Percentiles rank a stretch among this genome's conserved stretches.
Conservation (phyloP, 352 stramenopile species). For the Elongisporangium undulatum region DNA sequence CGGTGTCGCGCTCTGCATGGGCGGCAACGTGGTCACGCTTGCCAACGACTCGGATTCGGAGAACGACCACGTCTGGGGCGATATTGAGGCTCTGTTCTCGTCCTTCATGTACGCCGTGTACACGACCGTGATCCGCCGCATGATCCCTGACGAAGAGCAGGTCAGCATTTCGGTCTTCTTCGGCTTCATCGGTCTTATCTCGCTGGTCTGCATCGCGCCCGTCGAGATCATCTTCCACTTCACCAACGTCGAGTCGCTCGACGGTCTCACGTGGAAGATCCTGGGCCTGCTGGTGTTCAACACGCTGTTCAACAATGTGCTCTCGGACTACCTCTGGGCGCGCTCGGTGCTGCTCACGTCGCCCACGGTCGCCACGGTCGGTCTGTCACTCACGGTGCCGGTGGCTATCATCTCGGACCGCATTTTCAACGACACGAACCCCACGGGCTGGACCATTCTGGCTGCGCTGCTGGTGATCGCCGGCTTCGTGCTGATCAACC, state of each 20-base stretch:
- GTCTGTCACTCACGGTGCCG: conserved; percentile 95
- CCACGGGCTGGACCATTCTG: conserved; percentile 44
- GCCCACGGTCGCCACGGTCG: conserved; percentile 95
- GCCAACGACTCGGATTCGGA: conserved; percentile 65
- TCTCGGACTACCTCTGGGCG: conserved; percentile 96
- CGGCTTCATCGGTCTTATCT: conserved; percentile 93
- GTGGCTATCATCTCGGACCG: conserved; percentile 92
- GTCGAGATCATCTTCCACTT: conserved; percentile 66
- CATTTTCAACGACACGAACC: conserved; percentile 52
- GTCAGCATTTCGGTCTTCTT: conserved; percentile 94
- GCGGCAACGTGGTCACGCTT: conserved; percentile 86
- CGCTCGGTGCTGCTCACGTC: conserved; percentile 93
- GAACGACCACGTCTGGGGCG: conserved; percentile 44
- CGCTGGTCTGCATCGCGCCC: conserved; percentile 70
- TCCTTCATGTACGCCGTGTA: conserved; percentile 95
- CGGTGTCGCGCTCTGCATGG: conserved; percentile 88
- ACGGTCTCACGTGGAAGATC: conserved; percentile 68
- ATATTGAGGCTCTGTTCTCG: conserved; percentile 61
- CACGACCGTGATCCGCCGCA: conserved; percentile 82
- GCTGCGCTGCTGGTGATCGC: conserved; percentile 65
- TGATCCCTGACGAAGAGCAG: conserved; percentile 74
- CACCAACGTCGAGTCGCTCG: conserved; percentile 64
- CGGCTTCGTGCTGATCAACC: conserved; percentile 45
- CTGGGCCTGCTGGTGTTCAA: conserved; percentile 85
- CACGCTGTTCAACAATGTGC: conserved; percentile 93